phyloP scores from a whole-genome alignment of 345 rosid genomes.

The Citrus cavaleriei region DNA sequence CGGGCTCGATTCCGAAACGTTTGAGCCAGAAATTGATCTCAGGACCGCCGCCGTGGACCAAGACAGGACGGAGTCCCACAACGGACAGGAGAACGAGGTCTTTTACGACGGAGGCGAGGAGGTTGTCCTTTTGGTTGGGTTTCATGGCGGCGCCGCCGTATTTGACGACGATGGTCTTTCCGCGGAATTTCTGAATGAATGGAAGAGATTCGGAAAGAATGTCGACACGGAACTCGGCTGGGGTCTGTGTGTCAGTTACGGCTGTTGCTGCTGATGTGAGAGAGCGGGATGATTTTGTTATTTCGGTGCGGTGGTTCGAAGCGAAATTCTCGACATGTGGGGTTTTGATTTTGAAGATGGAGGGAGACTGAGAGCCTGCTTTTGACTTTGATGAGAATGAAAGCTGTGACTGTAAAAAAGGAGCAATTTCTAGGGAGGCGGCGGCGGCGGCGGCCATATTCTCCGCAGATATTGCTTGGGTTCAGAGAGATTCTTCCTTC shows the following conservation, averaged over 20 bases:
- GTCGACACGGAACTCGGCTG: slow-evolving; percentile 54
- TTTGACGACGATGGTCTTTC: slow-evolving; percentile 30
- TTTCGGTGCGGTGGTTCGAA: neutral
- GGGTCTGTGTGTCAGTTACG: neutral
- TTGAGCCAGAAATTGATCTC: slow-evolving; percentile 52
- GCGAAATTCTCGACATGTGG: neutral
- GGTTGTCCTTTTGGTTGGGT: slow-evolving; percentile 11
- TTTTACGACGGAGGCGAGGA: slow-evolving; percentile 4
- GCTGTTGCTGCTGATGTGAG: slow-evolving; percentile 3
- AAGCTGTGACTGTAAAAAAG: neutral
- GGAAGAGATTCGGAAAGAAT: slow-evolving; percentile 89
- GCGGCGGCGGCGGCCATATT: neutral
- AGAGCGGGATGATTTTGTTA: neutral
- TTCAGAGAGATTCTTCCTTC: neutral
- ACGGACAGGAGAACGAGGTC: slow-evolving; percentile 8
- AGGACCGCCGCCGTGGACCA: slow-evolving; percentile 61
- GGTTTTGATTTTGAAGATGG: neutral
- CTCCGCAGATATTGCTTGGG: too few species aligned
- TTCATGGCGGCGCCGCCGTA: slow-evolving; percentile 61
- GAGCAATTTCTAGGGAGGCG: neutral
- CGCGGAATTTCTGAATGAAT: slow-evolving; percentile 85
- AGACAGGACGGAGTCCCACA: slow-evolving; percentile 25
- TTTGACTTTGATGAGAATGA: neutral
- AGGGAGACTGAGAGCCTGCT: neutral
- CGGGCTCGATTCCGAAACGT: slow-evolving; percentile 43